These are phyloP conservation scores for Pelargonium myrrhifolium DNA, from an alignment of 441 rosid genomes.

Conservation along the genomic window DNA sequence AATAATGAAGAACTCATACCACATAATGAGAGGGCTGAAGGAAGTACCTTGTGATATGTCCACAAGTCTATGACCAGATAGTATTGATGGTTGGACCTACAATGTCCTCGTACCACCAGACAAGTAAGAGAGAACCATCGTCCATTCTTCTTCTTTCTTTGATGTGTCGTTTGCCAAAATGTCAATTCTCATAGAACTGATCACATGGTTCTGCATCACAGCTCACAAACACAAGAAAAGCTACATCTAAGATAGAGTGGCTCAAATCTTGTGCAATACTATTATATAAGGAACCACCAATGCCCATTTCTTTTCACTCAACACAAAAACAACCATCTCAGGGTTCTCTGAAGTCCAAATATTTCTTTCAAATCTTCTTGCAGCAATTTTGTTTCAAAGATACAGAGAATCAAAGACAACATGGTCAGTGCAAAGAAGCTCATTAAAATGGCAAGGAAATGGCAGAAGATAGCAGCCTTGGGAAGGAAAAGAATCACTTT, in stretches of 20 bases:
- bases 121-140: too few relatives aligned
- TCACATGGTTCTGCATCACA: background rate
- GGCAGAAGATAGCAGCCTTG: conserved; percentile 25
- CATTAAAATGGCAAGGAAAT: conserved; percentile 30
- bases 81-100: background rate
- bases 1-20: too few relatives aligned
- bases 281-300: background rate
- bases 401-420: background rate
- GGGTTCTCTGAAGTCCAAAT: too few relatives aligned
- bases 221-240: background rate
- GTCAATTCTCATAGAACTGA: background rate
- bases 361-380: too few relatives aligned
- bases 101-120: background rate
- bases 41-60: too few relatives aligned
- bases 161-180: background rate
- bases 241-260: background rate
- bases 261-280: too few relatives aligned
- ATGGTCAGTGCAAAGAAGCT: conserved; percentile 34
- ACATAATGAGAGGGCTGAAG: too few relatives aligned
- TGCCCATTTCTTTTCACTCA: background rate
- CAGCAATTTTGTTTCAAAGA: too few relatives aligned
- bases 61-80: too few relatives aligned
- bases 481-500: background rate
- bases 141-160: too few relatives aligned
- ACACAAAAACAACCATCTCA: background rate